Conservation (phyloP, 1,139 yeast species). For the Hyphopichia khmerensis region DNA sequence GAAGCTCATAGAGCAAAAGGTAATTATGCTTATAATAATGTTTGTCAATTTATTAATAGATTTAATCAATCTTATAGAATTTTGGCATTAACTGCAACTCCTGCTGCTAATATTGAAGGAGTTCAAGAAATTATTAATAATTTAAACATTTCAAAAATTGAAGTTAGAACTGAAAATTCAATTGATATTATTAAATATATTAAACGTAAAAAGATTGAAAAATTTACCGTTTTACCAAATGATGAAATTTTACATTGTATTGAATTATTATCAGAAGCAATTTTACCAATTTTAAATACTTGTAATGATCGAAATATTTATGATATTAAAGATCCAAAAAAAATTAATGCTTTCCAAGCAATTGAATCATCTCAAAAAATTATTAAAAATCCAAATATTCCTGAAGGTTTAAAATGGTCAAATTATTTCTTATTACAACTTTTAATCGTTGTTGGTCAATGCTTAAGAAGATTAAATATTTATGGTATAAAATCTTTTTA, state of each 20-base stretch:
- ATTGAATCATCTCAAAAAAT: slow-evolving; percentile 67
- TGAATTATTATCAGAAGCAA: slow-evolving; percentile 47
- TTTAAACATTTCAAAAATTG: slow-evolving; percentile 71
- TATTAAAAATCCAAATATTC: slow-evolving; percentile 48
- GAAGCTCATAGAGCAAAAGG: slow-evolving; percentile 97
- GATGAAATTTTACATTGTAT: slow-evolving; percentile 54
- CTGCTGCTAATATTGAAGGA: slow-evolving; percentile 83
- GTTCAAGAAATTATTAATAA: slow-evolving; percentile 83
- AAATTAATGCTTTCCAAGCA: slow-evolving; percentile 69
- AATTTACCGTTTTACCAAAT: slow-evolving; percentile 54
- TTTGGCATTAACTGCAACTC: slow-evolving; percentile 93
- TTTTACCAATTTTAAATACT: slow-evolving; percentile 59
- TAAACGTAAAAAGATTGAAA: slow-evolving; percentile 64
- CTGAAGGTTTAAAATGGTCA: slow-evolving; percentile 73
- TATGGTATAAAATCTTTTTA: slow-evolving; percentile 84
- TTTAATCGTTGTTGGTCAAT: slow-evolving; percentile 74
- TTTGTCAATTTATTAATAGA: slow-evolving; percentile 63
- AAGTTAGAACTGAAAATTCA: slow-evolving; percentile 82
- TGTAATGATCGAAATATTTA: slow-evolving; percentile 66
- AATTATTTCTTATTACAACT: slow-evolving; percentile 60
- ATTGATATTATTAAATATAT: slow-evolving; percentile 78
- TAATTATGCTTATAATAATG: slow-evolving; percentile 83
- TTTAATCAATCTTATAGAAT: slow-evolving; percentile 70
- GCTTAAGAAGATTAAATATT: slow-evolving; percentile 63
- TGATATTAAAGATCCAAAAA: slow-evolving; percentile 61